Conservation (phyloP, 106 monocot genomes). For the Dendrobium huoshanense region DNA sequence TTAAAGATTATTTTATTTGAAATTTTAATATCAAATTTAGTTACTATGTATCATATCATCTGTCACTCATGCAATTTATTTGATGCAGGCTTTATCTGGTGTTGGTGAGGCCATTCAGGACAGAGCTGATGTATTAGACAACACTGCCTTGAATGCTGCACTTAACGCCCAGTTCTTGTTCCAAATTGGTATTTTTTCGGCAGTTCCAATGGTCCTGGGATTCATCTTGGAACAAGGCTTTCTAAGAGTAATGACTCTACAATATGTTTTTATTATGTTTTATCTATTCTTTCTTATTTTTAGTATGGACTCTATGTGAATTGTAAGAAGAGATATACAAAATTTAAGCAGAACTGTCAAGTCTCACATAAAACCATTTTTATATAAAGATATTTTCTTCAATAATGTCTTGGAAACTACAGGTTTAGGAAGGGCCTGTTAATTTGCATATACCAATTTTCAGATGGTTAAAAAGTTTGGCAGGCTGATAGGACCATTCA, state of each 20-base stretch:
- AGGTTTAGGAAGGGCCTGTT: neutral
- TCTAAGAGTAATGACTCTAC: slow-evolving; percentile 41
- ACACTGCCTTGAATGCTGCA: slow-evolving; percentile 75
- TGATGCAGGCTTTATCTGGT: slow-evolving; percentile 77
- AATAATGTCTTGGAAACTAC: neutral
- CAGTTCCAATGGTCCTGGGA: slow-evolving; percentile 86
- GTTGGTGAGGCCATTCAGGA: slow-evolving; percentile 61
- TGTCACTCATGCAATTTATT: neutral
- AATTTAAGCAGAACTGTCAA: neutral
- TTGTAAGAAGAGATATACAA: neutral
- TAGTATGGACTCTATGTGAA: neutral
- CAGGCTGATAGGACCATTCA: neutral
- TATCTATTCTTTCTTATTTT: neutral
- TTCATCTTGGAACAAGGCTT: slow-evolving; percentile 79
- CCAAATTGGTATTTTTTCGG: slow-evolving; percentile 90
- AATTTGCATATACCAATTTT: neutral
- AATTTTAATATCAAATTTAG: neutral
- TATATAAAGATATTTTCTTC: neutral
- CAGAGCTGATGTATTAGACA: slow-evolving; percentile 59
- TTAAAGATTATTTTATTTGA: neutral
- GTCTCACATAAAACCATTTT: neutral
- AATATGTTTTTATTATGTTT: neutral
- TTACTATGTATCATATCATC: neutral
- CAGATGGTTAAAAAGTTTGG: neutral
- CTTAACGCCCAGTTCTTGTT: slow-evolving; percentile 85